Evolutionary conservation across 306 rosid genomes (phyloP), one percentile per base, ranked within the genome.

Genomic region (Trichosanthes truncata): DNA sequence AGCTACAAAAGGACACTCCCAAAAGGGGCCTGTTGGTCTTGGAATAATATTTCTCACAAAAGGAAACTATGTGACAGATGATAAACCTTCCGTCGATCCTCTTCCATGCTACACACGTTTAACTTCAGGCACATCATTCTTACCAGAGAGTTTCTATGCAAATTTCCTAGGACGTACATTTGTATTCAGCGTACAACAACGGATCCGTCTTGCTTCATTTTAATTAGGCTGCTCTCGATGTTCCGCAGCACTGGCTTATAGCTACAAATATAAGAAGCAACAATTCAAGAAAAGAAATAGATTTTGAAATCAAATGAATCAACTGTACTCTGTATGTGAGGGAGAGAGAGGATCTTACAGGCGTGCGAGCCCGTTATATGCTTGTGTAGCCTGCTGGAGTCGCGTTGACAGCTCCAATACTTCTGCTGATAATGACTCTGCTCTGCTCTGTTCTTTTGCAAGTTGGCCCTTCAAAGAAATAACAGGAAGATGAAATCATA

Each of bases 341-440:
- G 61, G 33, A 20, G 31, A 79, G 79, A 78, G 25, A 72, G 69
- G 6, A 49, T 80, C 89, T 90, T 87, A 95, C 99, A 86, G 87
- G 87, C 87, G 89, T 18, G 91, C 80, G 41, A 95, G 87, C 76
- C 93, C 87, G 69, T 87, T 90, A 51, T 89, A 91, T 82, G 99
- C 91, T 84, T 91, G 99, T 75, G 88, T 92, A 81, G 90, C 73
- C 83, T 91, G 97, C 85, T 95, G 93, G 79, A 95, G 97, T 85
- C 63, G 95, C 13, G 90, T 94, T 62, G 97, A 95, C 80, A 95
- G 94, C 89, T 78, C 97, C 93, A 93, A 79, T 55, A 91, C 91
- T 83, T 92, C 97, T 52, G 93, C 92, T n/a, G 99, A 83, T 83
- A 95, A 79, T 5, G 92, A 84, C 88, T 89, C 97, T 21, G 93